A percentile compares a stretch with the other conserved stretches of the same genome.
phyloP scores from a whole-genome alignment of 2,329 filamentous ascomycete species.

The Elsinoe fawcettii region DNA sequence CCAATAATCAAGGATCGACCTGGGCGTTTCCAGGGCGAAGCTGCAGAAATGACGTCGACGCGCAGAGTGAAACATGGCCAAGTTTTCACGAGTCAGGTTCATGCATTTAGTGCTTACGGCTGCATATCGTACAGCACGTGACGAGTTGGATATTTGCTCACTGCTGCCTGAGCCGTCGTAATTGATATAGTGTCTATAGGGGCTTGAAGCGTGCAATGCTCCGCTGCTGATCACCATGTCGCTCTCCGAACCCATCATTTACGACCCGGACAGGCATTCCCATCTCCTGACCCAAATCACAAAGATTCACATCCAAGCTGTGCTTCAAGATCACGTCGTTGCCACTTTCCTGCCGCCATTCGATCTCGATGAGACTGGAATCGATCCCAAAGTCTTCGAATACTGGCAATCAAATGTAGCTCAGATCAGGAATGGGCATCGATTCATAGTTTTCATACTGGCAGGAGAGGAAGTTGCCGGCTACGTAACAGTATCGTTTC shows the following conservation, averaged over 20 bases:
- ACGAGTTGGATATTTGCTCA: neutral
- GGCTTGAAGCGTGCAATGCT: too few relatives aligned
- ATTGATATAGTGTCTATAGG: too few relatives aligned
- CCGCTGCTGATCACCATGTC: neutral
- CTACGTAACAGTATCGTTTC: conserved; percentile 48
- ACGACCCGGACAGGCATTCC: conserved; percentile 27
- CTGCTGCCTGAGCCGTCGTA: neutral
- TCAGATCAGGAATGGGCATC: conserved; percentile 39
- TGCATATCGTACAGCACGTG: neutral
- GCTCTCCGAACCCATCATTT: neutral
- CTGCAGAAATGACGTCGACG: neutral
- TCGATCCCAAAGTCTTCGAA: conserved; percentile 39
- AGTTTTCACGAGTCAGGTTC: neutral
- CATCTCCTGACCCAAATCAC: conserved; percentile 52
- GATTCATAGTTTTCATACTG: conserved; percentile 41
- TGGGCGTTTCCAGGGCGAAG: conserved; percentile 4
- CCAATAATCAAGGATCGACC: conserved; percentile 11
- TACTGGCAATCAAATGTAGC: conserved; percentile 51
- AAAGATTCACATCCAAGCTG: conserved; percentile 51
- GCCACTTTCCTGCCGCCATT: conserved; percentile 55
- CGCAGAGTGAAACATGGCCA: neutral
- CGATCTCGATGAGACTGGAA: conserved; percentile 34
- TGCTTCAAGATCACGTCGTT: conserved; percentile 50
- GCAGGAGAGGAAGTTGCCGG: conserved; percentile 39
- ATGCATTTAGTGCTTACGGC: neutral